Conservation (phyloP, 2,329 filamentous ascomycete genomes). For the Fusarium chuoi region DNA sequence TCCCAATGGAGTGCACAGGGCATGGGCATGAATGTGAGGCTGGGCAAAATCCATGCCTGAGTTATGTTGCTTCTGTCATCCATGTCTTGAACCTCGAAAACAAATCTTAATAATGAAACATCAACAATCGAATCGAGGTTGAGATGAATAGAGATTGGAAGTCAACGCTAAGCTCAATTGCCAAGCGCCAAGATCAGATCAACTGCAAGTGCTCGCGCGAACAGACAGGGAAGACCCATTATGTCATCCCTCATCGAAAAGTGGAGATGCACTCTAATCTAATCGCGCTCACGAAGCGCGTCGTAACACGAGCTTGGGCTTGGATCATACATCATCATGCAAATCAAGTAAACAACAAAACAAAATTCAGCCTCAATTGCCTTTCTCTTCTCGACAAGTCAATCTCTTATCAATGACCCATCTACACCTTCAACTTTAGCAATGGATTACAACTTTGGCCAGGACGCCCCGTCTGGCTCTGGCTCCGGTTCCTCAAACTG, state of each 20-base stretch:
- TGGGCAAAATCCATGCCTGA: neutral
- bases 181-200: constrained; percentile 22
- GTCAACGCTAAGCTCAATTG: constrained; percentile 17
- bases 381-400: neutral
- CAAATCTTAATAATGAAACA: neutral
- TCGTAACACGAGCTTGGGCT: neutral
- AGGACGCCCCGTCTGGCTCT: constrained; percentile 22
- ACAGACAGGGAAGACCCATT: neutral
- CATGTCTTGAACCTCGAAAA: neutral
- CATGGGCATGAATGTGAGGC: neutral
- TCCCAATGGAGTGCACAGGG: neutral
- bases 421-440: neutral
- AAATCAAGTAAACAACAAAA: constrained; percentile 22
- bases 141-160: neutral
- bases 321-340: constrained; percentile 14
- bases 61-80: neutral
- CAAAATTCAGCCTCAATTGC: constrained; percentile 7
- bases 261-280: constrained; percentile 2
- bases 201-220: constrained; percentile 20
- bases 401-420: neutral
- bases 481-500: constrained; percentile 29
- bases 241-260: constrained; percentile 6
- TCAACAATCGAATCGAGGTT: neutral
- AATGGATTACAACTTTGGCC: constrained; percentile 37
- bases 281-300: constrained; percentile 8